Base-by-base conservation (phyloP, 192 early-diverging fungal species). In the Chytriomyces sp. region DNA sequence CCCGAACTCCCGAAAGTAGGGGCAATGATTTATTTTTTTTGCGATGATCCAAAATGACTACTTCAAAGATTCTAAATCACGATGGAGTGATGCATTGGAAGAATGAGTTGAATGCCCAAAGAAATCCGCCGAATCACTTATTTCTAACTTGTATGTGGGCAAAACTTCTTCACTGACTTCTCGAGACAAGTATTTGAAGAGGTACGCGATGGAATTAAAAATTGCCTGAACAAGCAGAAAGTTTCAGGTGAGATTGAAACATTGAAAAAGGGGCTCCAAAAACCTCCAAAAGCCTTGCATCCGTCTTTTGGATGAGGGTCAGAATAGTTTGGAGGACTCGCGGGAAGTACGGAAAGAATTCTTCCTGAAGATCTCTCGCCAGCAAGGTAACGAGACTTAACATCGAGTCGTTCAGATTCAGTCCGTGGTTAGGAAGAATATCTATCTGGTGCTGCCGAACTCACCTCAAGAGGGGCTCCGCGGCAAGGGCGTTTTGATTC, bases 281-380 rank as follows among this genome's bases (percentile, higher is more conserved):
- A 4, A 90, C 91, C 81, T 96, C 94, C 25, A 98, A 82, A 3
- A 92, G 78, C 69, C 89, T 87, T 40, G 92, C 76, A 74, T 92
- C 87, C 41, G 86, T 80, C 5, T 80, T 79, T 22, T 89, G 84
- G 58, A 94, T 88, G 19, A 93, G 72, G 25, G 83, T 37, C 39
- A 77, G 70, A 85, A 98, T 89, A 5, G 81, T 80, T 10, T 66
- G 65, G 39, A 94, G 78, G n/a, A 98, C 65, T 7, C 78, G 59
- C 38, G 83, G 84, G 69, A 91, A 93, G 76, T 92, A 90, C 30
- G 89, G 88, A 70, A 89, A 90, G 22, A 96, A 87, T 70, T 98
- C 96, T 4, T 90, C 91, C 78, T 95, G 92, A n/a, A 99, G 80
- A 79, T 99, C 98, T 60, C 86, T 90, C 12, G 93, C 90, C 54